These are phyloP conservation scores for Mortierella sp. DNA, from an alignment of 371 early-diverging fungal species.

Conservation along the genomic window DNA sequence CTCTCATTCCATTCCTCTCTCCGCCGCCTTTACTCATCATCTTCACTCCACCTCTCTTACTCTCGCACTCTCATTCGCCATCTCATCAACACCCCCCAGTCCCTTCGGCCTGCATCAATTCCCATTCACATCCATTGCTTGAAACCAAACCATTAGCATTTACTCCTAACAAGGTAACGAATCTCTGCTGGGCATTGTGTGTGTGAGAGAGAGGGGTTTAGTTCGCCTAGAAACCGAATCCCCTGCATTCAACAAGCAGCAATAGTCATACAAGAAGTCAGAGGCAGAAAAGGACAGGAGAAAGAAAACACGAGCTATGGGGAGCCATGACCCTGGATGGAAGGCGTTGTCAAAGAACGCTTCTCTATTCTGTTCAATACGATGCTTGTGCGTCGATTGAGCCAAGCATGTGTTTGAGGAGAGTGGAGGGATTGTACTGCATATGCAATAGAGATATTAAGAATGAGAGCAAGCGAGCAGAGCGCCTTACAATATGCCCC, in stretches of 20 bases:
- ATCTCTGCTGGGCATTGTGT: neutral
- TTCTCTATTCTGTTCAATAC: neutral
- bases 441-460: neutral
- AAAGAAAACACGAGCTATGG: neutral
- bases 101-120: neutral
- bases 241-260: no score
- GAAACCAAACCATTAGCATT: neutral
- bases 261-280: no score
- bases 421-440: neutral
- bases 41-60: neutral
- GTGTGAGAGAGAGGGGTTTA: no score
- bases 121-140: neutral
- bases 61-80: neutral
- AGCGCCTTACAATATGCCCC: neutral
- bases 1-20: neutral
- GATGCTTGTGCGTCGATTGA: neutral
- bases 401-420: constrained; percentile 6
- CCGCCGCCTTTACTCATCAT: neutral
- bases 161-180: neutral
- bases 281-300: no score
- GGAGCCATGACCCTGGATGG: neutral
- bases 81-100: neutral
- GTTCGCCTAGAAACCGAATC: no score
- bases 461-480: neutral
- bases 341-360: neutral